Base-by-base conservation (phyloP, 345 rosid genomes). In the Eucalyptus marginata region DNA sequence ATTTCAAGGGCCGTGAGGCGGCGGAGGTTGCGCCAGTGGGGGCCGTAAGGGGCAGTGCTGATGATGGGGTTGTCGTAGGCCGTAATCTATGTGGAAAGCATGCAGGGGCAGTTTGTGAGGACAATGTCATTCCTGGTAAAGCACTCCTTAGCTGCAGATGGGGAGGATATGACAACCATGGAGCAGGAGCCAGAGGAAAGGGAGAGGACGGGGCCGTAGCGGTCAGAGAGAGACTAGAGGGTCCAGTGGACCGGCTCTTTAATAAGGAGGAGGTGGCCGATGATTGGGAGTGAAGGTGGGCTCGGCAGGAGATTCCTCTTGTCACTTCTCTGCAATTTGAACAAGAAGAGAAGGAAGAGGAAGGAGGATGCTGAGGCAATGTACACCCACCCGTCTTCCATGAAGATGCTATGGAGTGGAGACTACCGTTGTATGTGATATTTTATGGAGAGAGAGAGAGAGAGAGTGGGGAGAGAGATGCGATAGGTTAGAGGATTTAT, bases 91-190 rank as follows among this genome's bases (percentile, higher is more conserved):
- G 68, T 24, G 7, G 52, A 15, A 50, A 46, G 50, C 13, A 43
- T 50, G 36, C 36, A 36, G 4, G 93, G 93, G 52, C 92, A 90
- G 88, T 91, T 88, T 24, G 92, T 90, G 31, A 93, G 87, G 15
- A 88, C 59, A 86, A 89, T 50, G 87, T 91, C 93, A 66, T 90
- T 88, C 25, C 87, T 90, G 89, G 91, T 88, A 79, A 93, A 90
- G 90, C 93, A 91, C 87, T 92, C 92, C n/a, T 89, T 92, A 36
- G 86, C 93, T 5, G 88, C 89, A 2, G 89, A 64, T 17, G 92
- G 89, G 44, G 91, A 90, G 50, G 92, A 91, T 56, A 91, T 88
- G 3, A 92, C 79, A 36, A 89, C 24, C 50, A 88, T 92, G 3
- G 49, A 33, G 12, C 86, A 90, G 52, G 90, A 86, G 10, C 92